Base-by-base conservation (phyloP, 805 yeast species). In the Metschnikowia lachancei region DNA sequence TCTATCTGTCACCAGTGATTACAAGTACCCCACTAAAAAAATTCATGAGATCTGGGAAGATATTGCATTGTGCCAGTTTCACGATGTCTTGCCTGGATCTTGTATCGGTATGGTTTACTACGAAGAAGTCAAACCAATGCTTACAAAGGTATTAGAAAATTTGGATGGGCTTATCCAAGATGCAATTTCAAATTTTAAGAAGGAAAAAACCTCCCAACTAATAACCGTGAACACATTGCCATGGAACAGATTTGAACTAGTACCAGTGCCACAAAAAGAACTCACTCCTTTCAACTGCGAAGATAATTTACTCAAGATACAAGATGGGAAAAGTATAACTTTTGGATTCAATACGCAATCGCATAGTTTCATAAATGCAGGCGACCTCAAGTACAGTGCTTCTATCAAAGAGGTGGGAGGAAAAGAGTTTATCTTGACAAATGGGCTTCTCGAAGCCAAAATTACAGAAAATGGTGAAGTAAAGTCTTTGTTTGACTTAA, bases 81-180 rank as follows among this genome's bases (percentile, higher is more conserved):
- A 92, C 65, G 99, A 92, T 69, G 97, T 92, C n/a, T 74, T 94
- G 43, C 99, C 99, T 2, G 99, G 99, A 2, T 85, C 95, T 5
- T 88, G 96, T 66, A 92, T 92, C 58, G 96, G 89, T 52, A 81
- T 88, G 82, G 97, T 94, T 12, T 92, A 72, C 51, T 72, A 94
- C 61, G 82, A 79, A 40, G 90, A 89, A 57, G 97, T 92, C 9
- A 79, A 82, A 60, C 91, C 92, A 28, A 82, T 87, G 79, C 75
- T 91, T 56, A 72, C 70, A 5, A 67, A 74, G 13, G 85, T 83
- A 19, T 69, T 85, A 47, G 66, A 71, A 16, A 67, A 70, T 18
- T 82, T 84, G 34, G 74, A 77, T 34, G 55, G 66, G 4, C 70
- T 94, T 58, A 75, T 81, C 26, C 54, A 67, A 2, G 69, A 74